Percentiles rank a stretch among this genome's conserved stretches.
Evolutionary conservation across 2,329 filamentous ascomycete genomes (phyloP).

Genomic region (Fusarium algeriense): DNA sequence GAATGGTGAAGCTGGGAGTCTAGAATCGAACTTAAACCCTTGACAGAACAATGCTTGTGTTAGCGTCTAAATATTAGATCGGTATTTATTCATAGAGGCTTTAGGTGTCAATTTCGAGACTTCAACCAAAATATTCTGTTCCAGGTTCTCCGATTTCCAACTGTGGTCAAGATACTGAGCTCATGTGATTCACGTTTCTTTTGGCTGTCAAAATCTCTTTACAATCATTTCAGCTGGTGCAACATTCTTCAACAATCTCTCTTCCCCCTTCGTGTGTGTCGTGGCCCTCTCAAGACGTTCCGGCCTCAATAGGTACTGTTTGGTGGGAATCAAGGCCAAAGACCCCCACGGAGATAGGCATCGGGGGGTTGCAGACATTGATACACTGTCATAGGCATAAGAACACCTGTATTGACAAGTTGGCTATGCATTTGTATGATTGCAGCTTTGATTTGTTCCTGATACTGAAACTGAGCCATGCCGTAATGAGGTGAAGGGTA

Average conservation of each 20-base stretch:
- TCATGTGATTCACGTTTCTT: not conserved
- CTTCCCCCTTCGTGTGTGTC: not conserved
- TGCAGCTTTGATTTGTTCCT: not conserved
- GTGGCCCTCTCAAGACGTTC: not conserved
- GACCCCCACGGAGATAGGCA: slow-evolving; percentile 7
- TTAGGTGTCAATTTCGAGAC: not conserved
- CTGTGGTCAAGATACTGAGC: slow-evolving; percentile 24
- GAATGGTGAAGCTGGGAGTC: not conserved
- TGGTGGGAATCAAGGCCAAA: not conserved
- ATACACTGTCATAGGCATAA: slow-evolving; percentile 7
- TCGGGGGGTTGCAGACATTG: not conserved
- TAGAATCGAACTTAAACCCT: not conserved
- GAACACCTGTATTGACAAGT: not conserved
- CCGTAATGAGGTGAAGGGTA: slow-evolving; percentile 7
- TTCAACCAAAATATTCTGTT: slow-evolving; percentile 10
- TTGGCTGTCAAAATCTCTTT: not conserved
- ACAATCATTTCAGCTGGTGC: not conserved
- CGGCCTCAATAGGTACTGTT: not conserved
- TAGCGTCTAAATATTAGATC: not conserved
- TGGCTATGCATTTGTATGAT: not conserved
- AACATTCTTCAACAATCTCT: not conserved
- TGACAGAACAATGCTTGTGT: not conserved
- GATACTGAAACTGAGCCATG: not conserved
- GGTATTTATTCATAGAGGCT: slow-evolving; percentile 2
- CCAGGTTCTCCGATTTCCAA: slow-evolving; percentile 35